Percentiles rank a stretch among this genome's conserved stretches.
Evolutionary conservation across 805 yeast genomes (phyloP).

Genomic region (Saccharomycopsis javanensis): DNA sequence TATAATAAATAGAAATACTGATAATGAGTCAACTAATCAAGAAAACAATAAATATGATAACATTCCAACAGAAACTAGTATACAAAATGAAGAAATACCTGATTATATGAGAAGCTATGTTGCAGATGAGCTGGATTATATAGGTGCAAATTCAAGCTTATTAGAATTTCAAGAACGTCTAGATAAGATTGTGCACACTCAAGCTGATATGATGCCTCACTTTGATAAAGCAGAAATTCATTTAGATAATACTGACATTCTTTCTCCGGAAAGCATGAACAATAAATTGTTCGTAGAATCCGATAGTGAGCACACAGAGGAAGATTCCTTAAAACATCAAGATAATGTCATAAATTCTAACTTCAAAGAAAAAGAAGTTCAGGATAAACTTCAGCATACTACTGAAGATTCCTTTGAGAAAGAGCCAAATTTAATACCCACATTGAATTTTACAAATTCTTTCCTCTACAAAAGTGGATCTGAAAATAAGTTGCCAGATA

Average conservation of each 20-base stretch:
- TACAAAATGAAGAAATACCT: background rate
- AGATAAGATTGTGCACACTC: background rate
- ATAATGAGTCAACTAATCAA: background rate
- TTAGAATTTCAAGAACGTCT: background rate
- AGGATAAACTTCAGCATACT: background rate
- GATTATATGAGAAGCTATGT: background rate
- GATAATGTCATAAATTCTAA: background rate
- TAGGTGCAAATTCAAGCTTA: background rate
- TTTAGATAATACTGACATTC: background rate
- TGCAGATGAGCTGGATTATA: background rate
- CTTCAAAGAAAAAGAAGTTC: background rate
- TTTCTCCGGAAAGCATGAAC: too few relatives aligned
- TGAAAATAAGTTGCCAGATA: background rate
- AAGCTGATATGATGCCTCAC: background rate
- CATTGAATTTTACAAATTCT: background rate
- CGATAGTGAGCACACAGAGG: background rate
- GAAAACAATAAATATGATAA: background rate
- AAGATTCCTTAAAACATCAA: background rate
- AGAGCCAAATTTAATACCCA: too few relatives aligned
- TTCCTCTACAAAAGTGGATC: background rate
- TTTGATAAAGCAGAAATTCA: background rate
- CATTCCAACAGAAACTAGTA: background rate
- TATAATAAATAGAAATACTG: background rate
- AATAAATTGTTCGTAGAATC: background rate
- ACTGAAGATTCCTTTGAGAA: background rate